Evolutionary conservation across 495 filamentous ascomycete species (phyloP).

Genomic region (Alectoria sarmentosa): DNA sequence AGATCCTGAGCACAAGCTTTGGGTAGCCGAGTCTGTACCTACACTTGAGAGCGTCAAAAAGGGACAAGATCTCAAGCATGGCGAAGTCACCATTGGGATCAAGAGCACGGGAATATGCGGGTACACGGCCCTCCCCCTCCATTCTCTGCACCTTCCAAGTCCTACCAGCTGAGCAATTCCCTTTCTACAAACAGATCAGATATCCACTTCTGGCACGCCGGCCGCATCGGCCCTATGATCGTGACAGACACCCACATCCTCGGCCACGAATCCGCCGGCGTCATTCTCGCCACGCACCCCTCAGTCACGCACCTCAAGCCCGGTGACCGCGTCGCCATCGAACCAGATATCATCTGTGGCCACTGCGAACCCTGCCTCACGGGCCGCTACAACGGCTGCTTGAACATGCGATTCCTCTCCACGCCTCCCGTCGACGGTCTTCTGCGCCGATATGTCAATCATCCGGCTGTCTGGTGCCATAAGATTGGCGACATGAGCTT

Average conservation of each 20-base stretch:
- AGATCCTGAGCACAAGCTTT: slow-evolving; percentile 84
- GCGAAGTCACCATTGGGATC: slow-evolving; percentile 50
- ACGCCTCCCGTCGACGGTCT: slow-evolving; percentile 72
- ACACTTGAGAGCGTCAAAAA: slow-evolving; percentile 66
- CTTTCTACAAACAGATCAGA: slow-evolving; percentile 65
- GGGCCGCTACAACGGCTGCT: slow-evolving; percentile 80
- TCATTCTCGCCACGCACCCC: slow-evolving; percentile 33
- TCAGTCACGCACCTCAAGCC: slow-evolving; percentile 51
- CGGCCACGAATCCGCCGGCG: slow-evolving; percentile 42
- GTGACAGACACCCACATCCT: slow-evolving; percentile 35
- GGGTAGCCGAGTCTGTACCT: slow-evolving; percentile 73
- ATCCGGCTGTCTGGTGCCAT: slow-evolving; percentile 79
- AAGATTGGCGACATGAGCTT: slow-evolving; percentile 60
- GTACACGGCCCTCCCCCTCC: too few species aligned
- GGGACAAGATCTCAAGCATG: slow-evolving; percentile 61
- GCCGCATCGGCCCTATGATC: slow-evolving; percentile 35
- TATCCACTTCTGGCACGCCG: slow-evolving; percentile 54
- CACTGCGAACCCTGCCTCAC: slow-evolving; percentile 62
- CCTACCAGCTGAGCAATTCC: too few species aligned
- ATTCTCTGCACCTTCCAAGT: too few species aligned
- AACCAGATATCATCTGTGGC: slow-evolving; percentile 79
- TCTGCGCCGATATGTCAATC: slow-evolving; percentile 66
- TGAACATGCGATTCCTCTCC: slow-evolving; percentile 75
- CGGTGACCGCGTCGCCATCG: slow-evolving; percentile 66
- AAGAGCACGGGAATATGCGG: slow-evolving; percentile 48